A percentile compares a stretch with the other conserved stretches of the same genome.
Evolutionary conservation across 2,329 filamentous ascomycete species (phyloP).

Genomic region (Xylaria hypoxylon): DNA sequence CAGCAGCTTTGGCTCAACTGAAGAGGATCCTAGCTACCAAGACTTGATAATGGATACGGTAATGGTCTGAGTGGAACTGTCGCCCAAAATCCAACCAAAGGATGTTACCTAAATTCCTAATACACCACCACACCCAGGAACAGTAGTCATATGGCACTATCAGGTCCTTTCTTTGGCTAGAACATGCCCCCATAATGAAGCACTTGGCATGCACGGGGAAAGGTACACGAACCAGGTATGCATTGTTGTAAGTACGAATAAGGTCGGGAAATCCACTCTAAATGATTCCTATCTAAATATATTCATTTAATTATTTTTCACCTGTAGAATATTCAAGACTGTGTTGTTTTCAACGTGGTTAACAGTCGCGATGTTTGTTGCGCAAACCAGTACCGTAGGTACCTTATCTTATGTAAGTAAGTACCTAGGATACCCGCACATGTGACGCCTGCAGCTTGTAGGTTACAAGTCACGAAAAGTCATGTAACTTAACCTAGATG

Average conservation of each 20-base stretch:
- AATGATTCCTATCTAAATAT: too few species aligned
- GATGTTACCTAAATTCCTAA: background rate
- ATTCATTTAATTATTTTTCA: too few species aligned
- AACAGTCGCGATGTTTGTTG: too few species aligned
- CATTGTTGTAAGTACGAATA: background rate
- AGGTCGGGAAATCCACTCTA: too few species aligned
- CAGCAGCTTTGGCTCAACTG: background rate
- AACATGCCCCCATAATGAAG: slow-evolving; percentile 1
- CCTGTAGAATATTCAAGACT: too few species aligned
- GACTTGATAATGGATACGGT: background rate
- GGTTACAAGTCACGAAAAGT: slow-evolving; percentile 7
- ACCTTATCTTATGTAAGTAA: too few species aligned
- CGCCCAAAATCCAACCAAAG: background rate
- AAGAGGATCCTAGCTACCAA: background rate
- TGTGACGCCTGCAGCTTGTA: background rate
- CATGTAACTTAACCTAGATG: too few species aligned
- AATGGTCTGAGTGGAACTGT: too few species aligned
- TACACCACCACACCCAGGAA: slow-evolving; percentile 9
- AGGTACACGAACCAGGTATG: background rate
- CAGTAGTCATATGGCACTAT: slow-evolving; percentile 10
- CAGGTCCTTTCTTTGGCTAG: slow-evolving; percentile 5
- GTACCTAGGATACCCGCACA: background rate
- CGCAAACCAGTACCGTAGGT: too few species aligned
- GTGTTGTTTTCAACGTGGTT: too few species aligned
- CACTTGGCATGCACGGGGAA: slow-evolving; percentile 1